phyloP scores from a whole-genome alignment of 148 eudicot species.

The Cornus suecica region DNA sequence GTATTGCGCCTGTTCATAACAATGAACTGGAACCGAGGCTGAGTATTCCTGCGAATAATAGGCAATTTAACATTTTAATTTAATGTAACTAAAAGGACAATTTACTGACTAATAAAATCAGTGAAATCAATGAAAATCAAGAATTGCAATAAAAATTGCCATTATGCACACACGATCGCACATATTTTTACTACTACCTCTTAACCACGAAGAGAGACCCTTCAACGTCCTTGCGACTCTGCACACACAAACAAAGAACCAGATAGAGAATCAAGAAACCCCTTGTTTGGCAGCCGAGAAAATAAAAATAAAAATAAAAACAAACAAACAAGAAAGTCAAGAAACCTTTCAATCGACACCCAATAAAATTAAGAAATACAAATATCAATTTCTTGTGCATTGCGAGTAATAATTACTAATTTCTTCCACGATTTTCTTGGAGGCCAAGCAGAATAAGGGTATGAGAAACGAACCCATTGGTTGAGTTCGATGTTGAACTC shows the following conservation, averaged over 20 bases:
- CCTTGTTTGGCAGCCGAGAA: too few relatives aligned
- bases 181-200: conserved; percentile 36
- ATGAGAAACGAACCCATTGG: conserved; percentile 56
- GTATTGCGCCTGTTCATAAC: conserved; percentile 80
- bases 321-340: background rate
- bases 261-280: too few relatives aligned
- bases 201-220: conserved; percentile 83
- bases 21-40: conserved; percentile 77
- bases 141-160: too few relatives aligned
- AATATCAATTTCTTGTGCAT: background rate
- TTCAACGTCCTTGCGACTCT: conserved; percentile 96
- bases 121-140: background rate
- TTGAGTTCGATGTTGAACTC: conserved; percentile 64
- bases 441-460: background rate
- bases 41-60: conserved; percentile 50
- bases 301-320: background rate
- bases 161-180: too few relatives aligned
- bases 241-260: background rate
- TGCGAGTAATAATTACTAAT: too few relatives aligned
- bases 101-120: background rate
- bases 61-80: background rate
- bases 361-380: background rate
- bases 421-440: background rate
- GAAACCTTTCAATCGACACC: background rate
- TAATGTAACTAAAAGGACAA: background rate